A percentile compares a stretch with the other conserved stretches of the same genome.
Evolutionary conservation across 164 flowering plant genomes (phyloP).

Genomic region (Annona squamosa): DNA sequence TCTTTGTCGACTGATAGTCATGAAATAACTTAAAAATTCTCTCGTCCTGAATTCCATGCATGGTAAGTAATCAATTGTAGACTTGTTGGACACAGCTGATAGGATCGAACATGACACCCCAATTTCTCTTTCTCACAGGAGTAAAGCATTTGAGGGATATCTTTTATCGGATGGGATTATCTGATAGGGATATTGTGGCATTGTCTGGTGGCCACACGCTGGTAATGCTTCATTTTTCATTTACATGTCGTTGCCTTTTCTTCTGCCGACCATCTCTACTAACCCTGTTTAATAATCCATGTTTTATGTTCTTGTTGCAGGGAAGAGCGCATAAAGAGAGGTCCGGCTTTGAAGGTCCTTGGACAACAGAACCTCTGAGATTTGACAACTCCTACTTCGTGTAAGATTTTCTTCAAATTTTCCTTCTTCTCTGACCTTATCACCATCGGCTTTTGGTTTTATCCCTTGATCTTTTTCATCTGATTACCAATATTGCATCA

Average conservation of each 20-base stretch:
- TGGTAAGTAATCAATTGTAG: background rate
- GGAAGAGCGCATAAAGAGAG: constrained; percentile 82
- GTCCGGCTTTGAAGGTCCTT: constrained; percentile 86
- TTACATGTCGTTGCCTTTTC: background rate
- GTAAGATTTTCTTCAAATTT: constrained; percentile 37
- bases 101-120: background rate
- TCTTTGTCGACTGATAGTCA: background rate
- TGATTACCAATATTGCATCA: constrained; percentile 14
- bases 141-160: constrained; percentile 62
- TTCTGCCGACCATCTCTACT: no score
- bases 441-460: background rate
- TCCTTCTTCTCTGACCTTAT: background rate
- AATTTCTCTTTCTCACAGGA: constrained; percentile 35
- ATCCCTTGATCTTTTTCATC: background rate
- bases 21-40: background rate
- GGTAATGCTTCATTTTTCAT: constrained; percentile 27
- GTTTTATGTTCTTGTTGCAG: constrained; percentile 23
- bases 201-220: constrained; percentile 87
- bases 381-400: constrained; percentile 84
- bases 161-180: constrained; percentile 81
- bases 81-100: background rate
- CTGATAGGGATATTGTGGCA: constrained; percentile 91
- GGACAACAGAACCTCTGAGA: constrained; percentile 78
- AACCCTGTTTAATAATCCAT: constrained; percentile 35
- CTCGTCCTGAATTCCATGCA: background rate